Evolutionary conservation across 1,139 yeast species (phyloP).

Genomic region (Taphrina flavorubra): DNA sequence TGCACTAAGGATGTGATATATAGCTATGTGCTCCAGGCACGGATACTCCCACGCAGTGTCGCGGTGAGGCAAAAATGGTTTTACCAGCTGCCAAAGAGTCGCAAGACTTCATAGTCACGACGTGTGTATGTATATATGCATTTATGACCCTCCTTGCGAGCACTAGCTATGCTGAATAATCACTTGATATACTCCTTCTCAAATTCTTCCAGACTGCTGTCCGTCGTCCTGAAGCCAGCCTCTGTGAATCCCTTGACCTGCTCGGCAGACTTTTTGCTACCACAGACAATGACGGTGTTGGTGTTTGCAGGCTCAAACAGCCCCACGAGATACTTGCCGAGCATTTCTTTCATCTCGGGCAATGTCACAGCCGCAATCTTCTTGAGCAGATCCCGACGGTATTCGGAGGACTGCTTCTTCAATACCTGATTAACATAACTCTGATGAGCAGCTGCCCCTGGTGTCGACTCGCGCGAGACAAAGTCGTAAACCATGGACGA

Average conservation of each 20-base stretch:
- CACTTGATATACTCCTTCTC: constrained; percentile 26
- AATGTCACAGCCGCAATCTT: constrained; percentile 27
- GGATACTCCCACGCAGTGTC: too few species aligned
- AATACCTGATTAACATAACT: constrained; percentile 47
- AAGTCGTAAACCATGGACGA: constrained; percentile 39
- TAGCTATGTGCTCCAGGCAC: too few species aligned
- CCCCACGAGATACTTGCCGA: constrained; percentile 19
- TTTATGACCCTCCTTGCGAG: too few species aligned
- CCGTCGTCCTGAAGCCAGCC: constrained; percentile 19
- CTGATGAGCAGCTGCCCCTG: constrained; percentile 38
- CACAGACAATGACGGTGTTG: constrained; percentile 28
- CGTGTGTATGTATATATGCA: too few species aligned
- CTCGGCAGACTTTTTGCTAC: constrained; percentile 14
- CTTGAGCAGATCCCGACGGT: constrained; percentile 47
- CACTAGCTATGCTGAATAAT: too few species aligned
- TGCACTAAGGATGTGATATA: too few species aligned
- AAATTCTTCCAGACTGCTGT: constrained; percentile 29
- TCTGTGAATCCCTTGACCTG: constrained; percentile 17
- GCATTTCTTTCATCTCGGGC: constrained; percentile 31
- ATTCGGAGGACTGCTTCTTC: constrained; percentile 51
- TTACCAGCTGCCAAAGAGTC: too few species aligned
- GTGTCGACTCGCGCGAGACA: constrained; percentile 49
- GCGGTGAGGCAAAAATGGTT: too few species aligned
- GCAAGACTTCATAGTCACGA: too few species aligned
- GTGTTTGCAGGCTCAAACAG: constrained; percentile 30